phyloP scores from a whole-genome alignment of 176 grass and related monocot species.

The Poa annua region DNA sequence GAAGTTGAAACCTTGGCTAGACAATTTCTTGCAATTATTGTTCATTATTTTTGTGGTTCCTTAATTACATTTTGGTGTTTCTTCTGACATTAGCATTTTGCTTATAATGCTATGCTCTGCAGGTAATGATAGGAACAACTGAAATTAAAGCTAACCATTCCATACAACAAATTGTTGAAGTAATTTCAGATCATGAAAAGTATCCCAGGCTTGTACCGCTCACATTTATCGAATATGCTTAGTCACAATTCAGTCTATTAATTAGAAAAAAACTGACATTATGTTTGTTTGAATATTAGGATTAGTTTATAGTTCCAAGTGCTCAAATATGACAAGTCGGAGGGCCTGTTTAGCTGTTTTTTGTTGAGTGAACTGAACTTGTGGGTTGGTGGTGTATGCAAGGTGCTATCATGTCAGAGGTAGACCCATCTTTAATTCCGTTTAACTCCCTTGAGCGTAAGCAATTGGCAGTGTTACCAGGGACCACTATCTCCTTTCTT shows the following conservation, averaged over 20 bases:
- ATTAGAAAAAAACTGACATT: conserved; percentile 32
- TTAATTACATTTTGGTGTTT: conserved; percentile 2
- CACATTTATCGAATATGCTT: not conserved
- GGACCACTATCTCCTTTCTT: conserved; percentile 40
- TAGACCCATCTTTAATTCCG: conserved; percentile 59
- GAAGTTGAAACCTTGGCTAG: conserved; percentile 88
- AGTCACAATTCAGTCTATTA: not conserved
- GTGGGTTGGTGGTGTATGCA: conserved; percentile 89
- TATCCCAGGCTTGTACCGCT: conserved; percentile 67
- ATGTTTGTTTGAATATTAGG: conserved; percentile 69
- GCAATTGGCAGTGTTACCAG: conserved; percentile 70
- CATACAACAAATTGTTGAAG: conserved; percentile 92
- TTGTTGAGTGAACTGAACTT: conserved; percentile 89
- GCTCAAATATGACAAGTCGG: conserved; percentile 79
- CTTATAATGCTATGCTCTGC: conserved; percentile 33
- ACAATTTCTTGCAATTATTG: conserved; percentile 58
- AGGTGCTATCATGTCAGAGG: conserved; percentile 97
- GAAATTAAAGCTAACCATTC: conserved; percentile 99
- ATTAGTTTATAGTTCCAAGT: conserved; percentile 59
- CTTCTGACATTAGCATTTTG: conserved; percentile 7
- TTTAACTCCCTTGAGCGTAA: conserved; percentile 74
- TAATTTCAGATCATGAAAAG: conserved; percentile 88
- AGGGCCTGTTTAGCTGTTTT: conserved; percentile 86
- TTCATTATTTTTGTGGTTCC: not conserved
- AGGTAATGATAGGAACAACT: conserved; percentile 91